Conservation (phyloP, 495 filamentous ascomycete species). For the Trichoderma erinaceum region DNA sequence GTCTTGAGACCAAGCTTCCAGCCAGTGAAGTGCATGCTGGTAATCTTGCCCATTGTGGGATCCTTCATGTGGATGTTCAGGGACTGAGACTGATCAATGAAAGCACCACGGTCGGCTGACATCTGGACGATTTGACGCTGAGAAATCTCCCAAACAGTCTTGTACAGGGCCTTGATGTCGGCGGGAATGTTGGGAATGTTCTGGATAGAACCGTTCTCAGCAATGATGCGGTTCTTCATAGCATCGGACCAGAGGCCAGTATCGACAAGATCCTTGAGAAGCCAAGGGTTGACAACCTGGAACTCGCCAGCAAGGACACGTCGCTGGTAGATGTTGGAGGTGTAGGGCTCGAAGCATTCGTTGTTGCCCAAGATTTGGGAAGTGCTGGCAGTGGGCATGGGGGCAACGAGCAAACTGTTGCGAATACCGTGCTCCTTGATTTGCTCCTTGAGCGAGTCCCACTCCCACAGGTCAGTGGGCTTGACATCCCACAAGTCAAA, state of each 20-base stretch:
- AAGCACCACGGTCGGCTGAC: conserved; percentile 96
- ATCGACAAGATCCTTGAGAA: conserved; percentile 96
- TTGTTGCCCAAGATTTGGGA: conserved; percentile 97
- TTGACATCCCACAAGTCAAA: conserved; percentile 98
- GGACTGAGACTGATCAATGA: conserved; percentile 97
- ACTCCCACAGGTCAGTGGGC: conserved; percentile 93
- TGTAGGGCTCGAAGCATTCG: conserved; percentile 99
- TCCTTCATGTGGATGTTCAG: conserved; percentile 99
- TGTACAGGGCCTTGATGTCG: conserved; percentile 95
- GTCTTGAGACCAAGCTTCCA: conserved; percentile 99
- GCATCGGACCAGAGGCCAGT: conserved; percentile 98
- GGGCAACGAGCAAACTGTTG: conserved; percentile 90
- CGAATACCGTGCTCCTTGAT: conserved; percentile 88
- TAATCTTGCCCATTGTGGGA: conserved; percentile 99
- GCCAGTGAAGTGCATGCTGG: conserved; percentile 97
- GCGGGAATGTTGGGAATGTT: conserved; percentile 92
- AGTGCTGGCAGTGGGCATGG: conserved; percentile 95
- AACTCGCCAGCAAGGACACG: conserved; percentile 97
- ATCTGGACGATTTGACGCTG: conserved; percentile 93
- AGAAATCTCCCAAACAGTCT: conserved; percentile 99
- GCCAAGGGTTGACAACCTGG: conserved; percentile 98
- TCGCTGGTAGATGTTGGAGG: conserved; percentile 98
- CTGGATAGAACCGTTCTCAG: conserved; percentile 92
- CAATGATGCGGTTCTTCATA: conserved; percentile 99
- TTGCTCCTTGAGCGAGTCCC: conserved; percentile 78